Evolutionary conservation across 768 basidiomycete species (phyloP), one percentile per base, ranked within the genome.

Genomic region (Suillus ampliporus): DNA sequence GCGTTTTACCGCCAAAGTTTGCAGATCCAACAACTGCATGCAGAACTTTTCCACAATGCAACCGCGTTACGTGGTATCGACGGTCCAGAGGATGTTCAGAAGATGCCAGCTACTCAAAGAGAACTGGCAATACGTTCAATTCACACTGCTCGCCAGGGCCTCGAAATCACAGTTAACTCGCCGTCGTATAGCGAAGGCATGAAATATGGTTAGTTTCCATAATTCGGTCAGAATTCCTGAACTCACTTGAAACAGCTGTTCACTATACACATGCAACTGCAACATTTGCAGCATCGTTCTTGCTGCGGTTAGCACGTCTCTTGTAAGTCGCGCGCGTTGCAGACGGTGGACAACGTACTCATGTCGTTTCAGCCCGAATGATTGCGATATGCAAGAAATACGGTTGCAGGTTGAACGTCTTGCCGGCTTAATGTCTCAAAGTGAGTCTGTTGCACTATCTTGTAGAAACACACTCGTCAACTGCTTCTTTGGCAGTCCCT

Each of bases 241-340:
- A 14, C 28, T 59, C 51, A 63, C 52, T 68, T 43, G 34, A 23
- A 21, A 50, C 66, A 93, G 92, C 94, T 17, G 91, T 95, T n/a
- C 89, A 93, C 71, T 91, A 92, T 69, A 91, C 91, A 15, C 95
- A 98, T 72, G 92, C 93, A 46, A 93, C 94, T 34, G 95, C 95
- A 6, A 97, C 95, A 0, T 98, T 98, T 77, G 86, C 92, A 23
- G 95, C 95, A 14, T 93, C 94, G 4, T 91, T 98, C 75, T 81
- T 97, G 63, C 82, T 98, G 54, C 89, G 95, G 37, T 80, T 97
- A 53, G 87, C 89, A 41, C 87, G 95, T 28, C 82, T 98, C 44
- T 96, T 97, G 92, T 94, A 72, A 77, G 92, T 77, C 28, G 13
- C n/a, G 10, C 40, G 5, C 3, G 19, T 19, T 40, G 10, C 34